Conservation (phyloP, 1,139 yeast genomes). For the Zygosaccharomyces pseudobailii region DNA sequence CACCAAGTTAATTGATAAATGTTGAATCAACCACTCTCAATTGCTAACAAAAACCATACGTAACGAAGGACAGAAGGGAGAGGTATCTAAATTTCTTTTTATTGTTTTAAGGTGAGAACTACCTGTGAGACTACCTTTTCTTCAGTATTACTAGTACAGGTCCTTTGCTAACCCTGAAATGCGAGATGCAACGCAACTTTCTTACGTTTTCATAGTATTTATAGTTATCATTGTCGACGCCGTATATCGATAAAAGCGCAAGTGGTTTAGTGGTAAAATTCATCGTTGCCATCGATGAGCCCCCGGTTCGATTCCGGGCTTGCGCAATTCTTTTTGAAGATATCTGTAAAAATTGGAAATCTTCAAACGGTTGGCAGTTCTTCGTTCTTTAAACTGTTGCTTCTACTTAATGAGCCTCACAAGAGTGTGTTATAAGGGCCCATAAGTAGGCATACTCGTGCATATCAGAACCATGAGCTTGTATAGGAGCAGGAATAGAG, state of each 20-base stretch:
- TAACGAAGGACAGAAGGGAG: too few species aligned
- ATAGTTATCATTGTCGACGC: too few species aligned
- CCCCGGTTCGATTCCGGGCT: conserved; percentile 27
- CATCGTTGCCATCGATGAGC: conserved; percentile 26
- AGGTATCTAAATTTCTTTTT: too few species aligned
- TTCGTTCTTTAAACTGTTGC: not conserved
- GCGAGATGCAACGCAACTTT: not conserved
- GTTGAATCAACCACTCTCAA: too few species aligned
- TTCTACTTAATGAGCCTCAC: not conserved
- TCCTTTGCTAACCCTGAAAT: too few species aligned
- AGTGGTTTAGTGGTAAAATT: conserved; percentile 25
- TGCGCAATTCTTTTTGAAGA: conserved; percentile 13
- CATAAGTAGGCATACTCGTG: not conserved
- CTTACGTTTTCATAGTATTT: not conserved
- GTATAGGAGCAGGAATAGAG: conserved; percentile 29
- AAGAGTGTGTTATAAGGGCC: not conserved
- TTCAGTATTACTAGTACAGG: too few species aligned
- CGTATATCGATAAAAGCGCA: conserved; percentile 10
- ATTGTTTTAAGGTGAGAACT: too few species aligned
- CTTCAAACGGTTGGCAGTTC: not conserved
- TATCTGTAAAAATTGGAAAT: too few species aligned
- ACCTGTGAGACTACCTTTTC: too few species aligned
- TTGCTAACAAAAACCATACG: too few species aligned
- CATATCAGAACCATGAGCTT: conserved; percentile 9
- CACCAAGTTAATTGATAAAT: too few species aligned